phyloP scores from a whole-genome alignment of 345 rosid genomes.

The Salix koriyanagi region DNA sequence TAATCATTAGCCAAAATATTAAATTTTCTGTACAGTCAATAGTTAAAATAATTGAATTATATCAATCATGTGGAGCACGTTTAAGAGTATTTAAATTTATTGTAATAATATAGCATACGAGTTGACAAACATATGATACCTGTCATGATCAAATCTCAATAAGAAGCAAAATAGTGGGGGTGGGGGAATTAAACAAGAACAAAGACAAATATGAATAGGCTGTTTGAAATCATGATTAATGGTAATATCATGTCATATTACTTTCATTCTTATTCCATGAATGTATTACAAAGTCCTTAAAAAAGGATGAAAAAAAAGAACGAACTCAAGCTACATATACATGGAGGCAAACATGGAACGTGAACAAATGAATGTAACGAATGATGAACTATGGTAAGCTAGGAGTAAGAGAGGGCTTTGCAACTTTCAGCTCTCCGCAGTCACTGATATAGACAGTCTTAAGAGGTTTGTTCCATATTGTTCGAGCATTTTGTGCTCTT shows the following conservation, averaged over 20 bases:
- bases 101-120: too few relatives aligned
- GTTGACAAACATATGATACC: too few relatives aligned
- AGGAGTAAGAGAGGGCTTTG: slow-evolving; percentile 71
- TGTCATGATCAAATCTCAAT: too few relatives aligned
- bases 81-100: not conserved
- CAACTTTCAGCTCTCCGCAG: slow-evolving; percentile 77
- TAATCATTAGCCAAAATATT: too few relatives aligned
- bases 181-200: too few relatives aligned
- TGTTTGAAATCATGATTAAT: too few relatives aligned
- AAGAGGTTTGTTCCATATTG: slow-evolving; percentile 72
- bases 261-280: not conserved
- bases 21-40: too few relatives aligned
- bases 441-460: slow-evolving; percentile 66
- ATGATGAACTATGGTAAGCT: slow-evolving; percentile 42
- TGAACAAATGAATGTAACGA: not conserved
- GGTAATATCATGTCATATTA: too few relatives aligned
- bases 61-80: too few relatives aligned
- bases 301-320: not conserved
- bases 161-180: too few relatives aligned
- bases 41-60: too few relatives aligned
- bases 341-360: not conserved
- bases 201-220: too few relatives aligned
- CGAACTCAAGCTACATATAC: not conserved
- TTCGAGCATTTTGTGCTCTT: slow-evolving; percentile 72
- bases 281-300: not conserved